phyloP scores from a whole-genome alignment of 129 eudicot genomes.

The Helianthus tuberosus region DNA sequence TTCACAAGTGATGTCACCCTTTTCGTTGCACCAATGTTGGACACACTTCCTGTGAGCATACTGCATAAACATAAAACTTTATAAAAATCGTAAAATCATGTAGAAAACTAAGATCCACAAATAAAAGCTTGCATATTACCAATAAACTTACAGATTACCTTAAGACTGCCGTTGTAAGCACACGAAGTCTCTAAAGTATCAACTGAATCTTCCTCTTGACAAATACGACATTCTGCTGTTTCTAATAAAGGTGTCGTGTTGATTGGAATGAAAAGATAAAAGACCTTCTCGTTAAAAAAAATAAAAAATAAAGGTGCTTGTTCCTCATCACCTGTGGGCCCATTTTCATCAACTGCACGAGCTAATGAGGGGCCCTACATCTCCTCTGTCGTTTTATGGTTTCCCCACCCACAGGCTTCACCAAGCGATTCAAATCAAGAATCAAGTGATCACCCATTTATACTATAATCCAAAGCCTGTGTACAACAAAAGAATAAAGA shows the following conservation, averaged over 20 bases:
- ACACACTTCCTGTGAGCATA: constrained; percentile 99
- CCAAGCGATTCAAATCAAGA: constrained; percentile 53
- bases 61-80: constrained; percentile 42
- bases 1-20: constrained; percentile 95
- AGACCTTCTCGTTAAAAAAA: no score
- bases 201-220: constrained; percentile 91
- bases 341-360: constrained; percentile 44
- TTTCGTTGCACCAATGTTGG: constrained; percentile 98
- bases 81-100: background rate
- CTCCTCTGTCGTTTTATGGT: constrained; percentile 38
- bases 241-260: no score
- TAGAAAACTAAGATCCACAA: background rate
- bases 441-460: constrained; percentile 64
- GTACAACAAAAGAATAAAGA: background rate
- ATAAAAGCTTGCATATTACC: background rate
- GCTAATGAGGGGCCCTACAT: constrained; percentile 45
- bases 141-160: constrained; percentile 42
- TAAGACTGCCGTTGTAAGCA: constrained; percentile 91
- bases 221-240: constrained; percentile 88
- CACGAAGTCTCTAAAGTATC: constrained; percentile 76
- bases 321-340: constrained; percentile 57
- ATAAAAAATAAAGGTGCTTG: constrained; percentile 49
- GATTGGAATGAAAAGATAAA: no score
- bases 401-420: constrained; percentile 43
- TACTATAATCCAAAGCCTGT: constrained; percentile 6